Percentiles rank a stretch among this genome's conserved stretches.
These are phyloP conservation scores for Isoetes taiwanensis DNA, from an alignment of 75 land plant species.

Conservation along the genomic window DNA sequence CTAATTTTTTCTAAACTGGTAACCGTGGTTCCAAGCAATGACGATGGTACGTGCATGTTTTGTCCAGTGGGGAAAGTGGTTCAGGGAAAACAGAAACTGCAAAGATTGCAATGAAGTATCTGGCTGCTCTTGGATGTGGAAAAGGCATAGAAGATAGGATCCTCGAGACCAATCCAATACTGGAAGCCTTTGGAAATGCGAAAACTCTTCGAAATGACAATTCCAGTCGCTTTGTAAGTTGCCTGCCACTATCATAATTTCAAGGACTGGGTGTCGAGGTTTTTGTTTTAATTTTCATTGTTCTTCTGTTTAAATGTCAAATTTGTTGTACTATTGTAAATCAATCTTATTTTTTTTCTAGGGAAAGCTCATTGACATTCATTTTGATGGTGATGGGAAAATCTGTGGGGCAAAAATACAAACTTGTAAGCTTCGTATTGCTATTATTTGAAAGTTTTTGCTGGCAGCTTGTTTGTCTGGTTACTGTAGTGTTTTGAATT, in stretches of 20 bases:
- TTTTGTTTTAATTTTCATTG: no score
- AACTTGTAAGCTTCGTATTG: slow-evolving; percentile 1
- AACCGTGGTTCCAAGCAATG: no score
- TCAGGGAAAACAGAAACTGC: slow-evolving; percentile 93
- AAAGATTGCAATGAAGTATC: slow-evolving; percentile 83
- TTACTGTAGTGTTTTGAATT: neutral
- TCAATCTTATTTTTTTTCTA: no score
- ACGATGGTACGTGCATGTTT: no score
- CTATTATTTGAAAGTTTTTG: neutral
- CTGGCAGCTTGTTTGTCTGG: slow-evolving; percentile 4
- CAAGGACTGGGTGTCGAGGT: no score
- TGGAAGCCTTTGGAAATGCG: slow-evolving; percentile 94
- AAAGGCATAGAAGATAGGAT: slow-evolving; percentile 69
- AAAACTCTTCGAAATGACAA: slow-evolving; percentile 74
- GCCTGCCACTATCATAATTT: no score
- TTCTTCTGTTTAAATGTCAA: no score
- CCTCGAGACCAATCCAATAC: slow-evolving; percentile 57
- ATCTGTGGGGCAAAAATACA: slow-evolving; percentile 6
- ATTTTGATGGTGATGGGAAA: slow-evolving; percentile 1
- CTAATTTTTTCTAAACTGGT: no score
- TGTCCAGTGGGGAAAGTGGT: slow-evolving; percentile 97
- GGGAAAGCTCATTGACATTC: slow-evolving; percentile 5
- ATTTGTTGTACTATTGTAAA: neutral
- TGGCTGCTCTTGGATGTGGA: slow-evolving; percentile 71
- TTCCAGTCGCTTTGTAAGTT: slow-evolving; percentile 88